Base-by-base conservation (phyloP, 2,329 filamentous ascomycete genomes). In the Colletotrichum gigasporum region DNA sequence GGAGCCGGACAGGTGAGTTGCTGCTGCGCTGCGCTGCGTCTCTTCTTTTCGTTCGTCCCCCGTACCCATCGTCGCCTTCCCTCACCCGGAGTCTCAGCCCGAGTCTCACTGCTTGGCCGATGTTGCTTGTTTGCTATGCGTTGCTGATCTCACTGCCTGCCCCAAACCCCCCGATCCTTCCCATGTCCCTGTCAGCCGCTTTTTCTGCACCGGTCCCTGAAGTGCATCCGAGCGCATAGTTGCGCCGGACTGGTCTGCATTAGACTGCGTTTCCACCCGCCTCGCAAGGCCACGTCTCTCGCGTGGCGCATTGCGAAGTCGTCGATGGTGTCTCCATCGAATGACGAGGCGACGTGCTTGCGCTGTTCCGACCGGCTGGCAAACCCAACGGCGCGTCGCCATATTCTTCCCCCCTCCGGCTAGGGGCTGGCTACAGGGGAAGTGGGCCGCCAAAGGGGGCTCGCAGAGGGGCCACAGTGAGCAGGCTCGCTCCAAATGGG, bases 211-310 rank as follows among this genome's bases (percentile, higher is more conserved):
- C 37, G 28, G 35, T 48, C 54, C 48, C 48, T 26, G 26, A 37
- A 22, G 28, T 45, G 57, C 62, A 55, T 45, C 56, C 48, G 42
- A 44, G 42, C 62, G 57, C 50, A 50, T 35, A 24, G 52, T 32
- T 44, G 52, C 41, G n/a, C n/a, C n/a, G n/a, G n/a, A n/a, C n/a
- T n/a, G n/a, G n/a, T n/a, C n/a, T n/a, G n/a, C n/a, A n/a, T n/a
- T n/a, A n/a, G n/a, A n/a, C n/a, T 12, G 62, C 30, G 45, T 47
- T 20, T 50, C 30, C 28, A 51, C 12, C 56, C 34, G 37, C 62
- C 50, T 18, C 35, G 26, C 57, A 62, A 50, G 57, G 42, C 57
- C 62, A 62, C 62, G 50, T 62, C 56, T 35, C 30, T 30, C 20
- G 20, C 42, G 57, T 55, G 57, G 28, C 48, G 62, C 62, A 30